Evolutionary conservation across 352 stramenopile genomes (phyloP), one percentile per base, ranked within the genome.

Genomic region (Pythium insidiosum): DNA sequence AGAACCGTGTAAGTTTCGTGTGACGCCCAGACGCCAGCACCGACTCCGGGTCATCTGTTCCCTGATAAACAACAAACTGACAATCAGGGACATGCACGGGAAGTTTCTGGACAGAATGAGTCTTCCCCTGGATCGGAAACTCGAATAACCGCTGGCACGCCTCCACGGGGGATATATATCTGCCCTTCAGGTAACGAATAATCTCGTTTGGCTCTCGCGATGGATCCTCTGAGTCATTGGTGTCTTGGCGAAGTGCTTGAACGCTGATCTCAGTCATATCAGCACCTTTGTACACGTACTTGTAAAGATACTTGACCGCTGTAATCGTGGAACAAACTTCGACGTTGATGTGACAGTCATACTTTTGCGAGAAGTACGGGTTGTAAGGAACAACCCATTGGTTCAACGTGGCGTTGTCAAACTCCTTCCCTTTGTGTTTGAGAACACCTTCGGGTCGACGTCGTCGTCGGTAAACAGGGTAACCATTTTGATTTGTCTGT

Each of bases 321-420:
- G 22, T 38, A 18, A 66, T 47, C 13, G 48, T 50, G 6, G 36
- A 26, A 38, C 61, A 71, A 6, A 77, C 57, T 38, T 83, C 65
- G 2, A 79, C 54, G 43, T 74, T 82, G 47, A 76, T 70, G 42
- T 84, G 75, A 21, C 62, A 75, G 18, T 69, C 39, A 40, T 66
- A 85, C 47, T 71, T 79, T 9, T 66, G 37, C 1, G 61, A 52
- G 0, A 88, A 43, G 25, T 68, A 83, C 4, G 63, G 49, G 29
- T 74, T 82, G 51, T 84, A 84, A 5, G 66, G 63, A 0, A 86
- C 66, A 6, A 83, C 63, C 57, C 58, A 73, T 18, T 52, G 47
- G 23, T 74, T 78, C 0, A 53, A n/a, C 0, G 56, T 58, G 12
- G 33, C 43, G 20, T 60, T 50, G 16, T 59, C 54, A 6, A 28